Percentiles rank a stretch among this genome's conserved stretches.
These are phyloP conservation scores for Arthroderma uncinatum DNA, from an alignment of 2,329 filamentous ascomycete species.

Conservation along the genomic window DNA sequence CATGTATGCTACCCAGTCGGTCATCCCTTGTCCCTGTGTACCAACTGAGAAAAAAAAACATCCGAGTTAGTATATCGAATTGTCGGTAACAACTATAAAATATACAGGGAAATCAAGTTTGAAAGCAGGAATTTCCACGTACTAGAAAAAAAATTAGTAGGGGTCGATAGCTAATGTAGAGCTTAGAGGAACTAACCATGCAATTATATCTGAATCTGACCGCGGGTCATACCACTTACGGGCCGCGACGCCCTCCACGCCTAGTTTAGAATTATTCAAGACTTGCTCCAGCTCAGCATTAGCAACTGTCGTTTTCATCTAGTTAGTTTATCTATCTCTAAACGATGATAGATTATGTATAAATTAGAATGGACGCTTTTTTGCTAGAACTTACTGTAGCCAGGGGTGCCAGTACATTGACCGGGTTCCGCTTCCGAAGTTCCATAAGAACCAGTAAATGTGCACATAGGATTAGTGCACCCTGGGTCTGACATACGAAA, in stretches of 20 bases:
- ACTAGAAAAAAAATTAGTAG: neutral
- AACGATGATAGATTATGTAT: neutral
- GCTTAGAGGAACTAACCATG: constrained; percentile 15
- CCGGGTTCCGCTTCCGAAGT: constrained; percentile 21
- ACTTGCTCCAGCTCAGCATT: neutral
- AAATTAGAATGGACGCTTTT: neutral
- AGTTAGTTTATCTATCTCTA: neutral
- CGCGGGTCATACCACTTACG: neutral
- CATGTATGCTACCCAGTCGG: constrained; percentile 28
- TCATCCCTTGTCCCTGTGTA: constrained; percentile 16
- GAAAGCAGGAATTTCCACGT: neutral
- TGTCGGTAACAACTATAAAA: neutral
- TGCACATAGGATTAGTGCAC: constrained; percentile 21
- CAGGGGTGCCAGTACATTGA: constrained; percentile 19
- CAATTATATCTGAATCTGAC: constrained; percentile 18
- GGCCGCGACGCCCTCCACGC: neutral
- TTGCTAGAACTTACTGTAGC: neutral
- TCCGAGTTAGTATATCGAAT: neutral
- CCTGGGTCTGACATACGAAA: constrained; percentile 25
- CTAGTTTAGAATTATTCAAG: too few relatives aligned
- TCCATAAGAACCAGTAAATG: constrained; percentile 17
- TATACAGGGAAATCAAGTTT: too few relatives aligned
- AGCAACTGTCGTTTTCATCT: neutral
- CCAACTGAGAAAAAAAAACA: constrained; percentile 7
- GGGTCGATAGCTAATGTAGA: neutral